phyloP scores from a whole-genome alignment of 768 basidiomycete species.

The Kwoniella botswanensis region DNA sequence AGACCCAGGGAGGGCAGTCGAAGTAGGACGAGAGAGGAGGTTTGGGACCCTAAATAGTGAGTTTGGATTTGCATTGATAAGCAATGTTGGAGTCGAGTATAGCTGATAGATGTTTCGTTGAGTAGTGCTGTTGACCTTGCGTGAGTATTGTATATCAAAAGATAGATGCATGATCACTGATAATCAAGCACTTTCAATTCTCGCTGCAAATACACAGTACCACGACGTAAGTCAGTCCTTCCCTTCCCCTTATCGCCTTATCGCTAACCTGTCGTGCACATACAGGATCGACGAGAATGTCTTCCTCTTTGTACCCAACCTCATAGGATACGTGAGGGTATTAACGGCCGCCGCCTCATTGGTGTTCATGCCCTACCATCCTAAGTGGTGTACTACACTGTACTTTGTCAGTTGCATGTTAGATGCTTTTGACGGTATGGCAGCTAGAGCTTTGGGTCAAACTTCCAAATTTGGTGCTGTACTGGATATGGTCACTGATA shows the following conservation, averaged over 20 bases:
- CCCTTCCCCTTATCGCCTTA: background rate
- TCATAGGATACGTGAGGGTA: constrained; percentile 89
- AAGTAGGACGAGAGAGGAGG: constrained; percentile 47
- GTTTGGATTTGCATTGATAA: constrained; percentile 8
- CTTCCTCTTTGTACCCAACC: constrained; percentile 94
- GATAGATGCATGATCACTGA: too few species aligned
- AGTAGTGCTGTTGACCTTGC: constrained; percentile 53
- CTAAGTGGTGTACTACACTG: constrained; percentile 84
- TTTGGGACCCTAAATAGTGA: constrained; percentile 57
- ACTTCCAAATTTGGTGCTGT: constrained; percentile 97
- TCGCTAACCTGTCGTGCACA: background rate
- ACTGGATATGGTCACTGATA: constrained; percentile 98
- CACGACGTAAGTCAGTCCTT: constrained; percentile 38
- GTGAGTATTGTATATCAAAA: constrained; percentile 41
- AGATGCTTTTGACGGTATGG: constrained; percentile 93
- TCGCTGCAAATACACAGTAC: constrained; percentile 20
- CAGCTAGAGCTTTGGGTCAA: constrained; percentile 83
- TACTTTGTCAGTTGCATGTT: constrained; percentile 90
- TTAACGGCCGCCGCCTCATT: constrained; percentile 86
- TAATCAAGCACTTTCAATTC: background rate
- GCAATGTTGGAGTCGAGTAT: background rate
- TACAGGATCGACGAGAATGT: constrained; percentile 75
- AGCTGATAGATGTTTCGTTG: background rate
- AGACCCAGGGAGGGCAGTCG: constrained; percentile 46
- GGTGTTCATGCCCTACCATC: constrained; percentile 93